Evolutionary conservation across 768 basidiomycete genomes (phyloP).

Genomic region (Panaeolus cyanescens): DNA sequence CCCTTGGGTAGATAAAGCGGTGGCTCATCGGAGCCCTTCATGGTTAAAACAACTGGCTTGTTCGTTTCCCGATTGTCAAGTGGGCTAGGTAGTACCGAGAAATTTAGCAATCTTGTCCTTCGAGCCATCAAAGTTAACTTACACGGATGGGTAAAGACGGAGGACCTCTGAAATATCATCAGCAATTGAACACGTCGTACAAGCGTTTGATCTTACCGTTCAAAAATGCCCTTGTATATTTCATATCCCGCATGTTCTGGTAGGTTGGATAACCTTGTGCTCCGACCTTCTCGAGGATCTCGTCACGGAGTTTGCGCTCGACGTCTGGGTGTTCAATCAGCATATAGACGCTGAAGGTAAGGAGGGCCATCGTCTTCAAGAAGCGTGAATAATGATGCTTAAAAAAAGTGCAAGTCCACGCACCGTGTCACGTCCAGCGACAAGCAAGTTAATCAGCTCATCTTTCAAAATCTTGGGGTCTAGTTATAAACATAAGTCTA

Average conservation of each 20-base stretch:
- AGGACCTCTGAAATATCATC: conserved; percentile 36
- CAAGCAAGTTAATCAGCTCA: conserved; percentile 49
- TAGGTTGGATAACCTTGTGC: conserved; percentile 35
- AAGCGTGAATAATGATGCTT: not conserved
- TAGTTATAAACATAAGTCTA: too few relatives aligned
- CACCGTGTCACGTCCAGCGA: conserved; percentile 61
- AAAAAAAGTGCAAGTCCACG: conserved; percentile 8
- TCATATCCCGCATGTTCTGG: conserved; percentile 49
- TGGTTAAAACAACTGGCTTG: conserved; percentile 30
- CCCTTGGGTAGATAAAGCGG: conserved; percentile 40
- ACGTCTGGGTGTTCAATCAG: conserved; percentile 43
- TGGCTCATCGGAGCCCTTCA: conserved; percentile 21
- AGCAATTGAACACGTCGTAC: not conserved
- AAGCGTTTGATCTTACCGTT: conserved; percentile 28
- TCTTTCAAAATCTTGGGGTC: conserved; percentile 42
- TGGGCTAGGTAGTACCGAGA: not conserved
- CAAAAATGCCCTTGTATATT: conserved; percentile 31
- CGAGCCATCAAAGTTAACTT: conserved; percentile 8
- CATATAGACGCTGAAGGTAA: conserved; percentile 40
- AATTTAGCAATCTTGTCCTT: not conserved
- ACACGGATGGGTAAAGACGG: conserved; percentile 39
- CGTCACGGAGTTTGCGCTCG: conserved; percentile 35
- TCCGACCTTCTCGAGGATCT: conserved; percentile 41
- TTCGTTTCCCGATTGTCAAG: conserved; percentile 22
- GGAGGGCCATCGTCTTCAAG: conserved; percentile 41